Conservation (phyloP, 495 filamentous ascomycete genomes). For the Talaromyces liani region DNA sequence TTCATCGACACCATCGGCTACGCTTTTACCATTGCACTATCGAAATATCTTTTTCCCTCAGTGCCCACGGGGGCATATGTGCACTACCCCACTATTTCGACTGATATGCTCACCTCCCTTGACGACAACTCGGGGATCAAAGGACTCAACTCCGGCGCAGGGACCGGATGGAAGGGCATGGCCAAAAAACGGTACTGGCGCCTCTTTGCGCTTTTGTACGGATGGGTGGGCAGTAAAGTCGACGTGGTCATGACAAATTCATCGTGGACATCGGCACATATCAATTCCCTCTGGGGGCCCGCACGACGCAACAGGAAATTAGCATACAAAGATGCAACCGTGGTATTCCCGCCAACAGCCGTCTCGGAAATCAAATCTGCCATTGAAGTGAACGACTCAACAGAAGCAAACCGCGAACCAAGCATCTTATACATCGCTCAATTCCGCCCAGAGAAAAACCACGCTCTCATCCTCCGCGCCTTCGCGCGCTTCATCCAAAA, state of each 20-base stretch:
- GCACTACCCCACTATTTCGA: constrained; percentile 97
- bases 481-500: constrained; percentile 65
- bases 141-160: constrained; percentile 77
- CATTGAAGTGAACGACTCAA: constrained; percentile 58
- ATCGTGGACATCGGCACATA: constrained; percentile 84
- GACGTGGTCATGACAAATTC: constrained; percentile 97
- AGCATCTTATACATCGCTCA: constrained; percentile 88
- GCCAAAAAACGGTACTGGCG: constrained; percentile 79
- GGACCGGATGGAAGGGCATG: constrained; percentile 56
- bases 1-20: constrained; percentile 99
- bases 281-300: constrained; percentile 70
- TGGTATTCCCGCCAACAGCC: constrained; percentile 88
- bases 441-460: constrained; percentile 96
- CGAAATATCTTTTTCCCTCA: constrained; percentile 70
- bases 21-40: constrained; percentile 77
- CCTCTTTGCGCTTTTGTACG: constrained; percentile 74
- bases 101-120: constrained; percentile 89
- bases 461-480: constrained; percentile 71
- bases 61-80: constrained; percentile 91
- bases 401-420: constrained; percentile 58
- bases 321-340: constrained; percentile 34
- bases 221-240: constrained; percentile 67
- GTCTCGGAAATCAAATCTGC: constrained; percentile 70
- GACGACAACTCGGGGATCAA: constrained; percentile 56
- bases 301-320: constrained; percentile 29